Evolutionary conservation across 2,329 filamentous ascomycete genomes (phyloP).

Genomic region (Colletotrichum godetiae): DNA sequence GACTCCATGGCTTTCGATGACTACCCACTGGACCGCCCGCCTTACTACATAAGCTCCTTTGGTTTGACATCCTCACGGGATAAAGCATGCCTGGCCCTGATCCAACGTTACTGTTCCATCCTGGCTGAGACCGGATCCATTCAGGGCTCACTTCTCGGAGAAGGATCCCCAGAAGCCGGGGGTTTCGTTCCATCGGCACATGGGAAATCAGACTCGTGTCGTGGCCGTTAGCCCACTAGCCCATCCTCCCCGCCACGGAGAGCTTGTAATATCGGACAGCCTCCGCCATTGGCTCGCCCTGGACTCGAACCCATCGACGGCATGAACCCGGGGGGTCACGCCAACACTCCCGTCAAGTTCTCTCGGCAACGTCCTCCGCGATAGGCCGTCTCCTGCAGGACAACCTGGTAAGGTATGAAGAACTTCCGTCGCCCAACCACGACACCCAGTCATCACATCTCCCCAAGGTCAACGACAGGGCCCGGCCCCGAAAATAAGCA

Average conservation of each 20-base stretch:
- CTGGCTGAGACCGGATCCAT: background rate
- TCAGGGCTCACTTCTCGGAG: slow-evolving; percentile 12
- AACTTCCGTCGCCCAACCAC: background rate
- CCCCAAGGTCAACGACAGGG: background rate
- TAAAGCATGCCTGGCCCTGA: background rate
- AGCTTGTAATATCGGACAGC: slow-evolving; percentile 2
- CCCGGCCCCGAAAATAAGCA: background rate
- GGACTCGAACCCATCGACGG: background rate
- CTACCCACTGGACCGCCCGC: background rate
- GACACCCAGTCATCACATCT: background rate
- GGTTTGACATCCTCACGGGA: background rate
- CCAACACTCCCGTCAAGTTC: slow-evolving; percentile 12
- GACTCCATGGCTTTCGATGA: background rate
- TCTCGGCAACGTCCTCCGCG: slow-evolving; percentile 27
- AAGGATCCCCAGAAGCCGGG: slow-evolving; percentile 12
- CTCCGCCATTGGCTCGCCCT: slow-evolving; percentile 13
- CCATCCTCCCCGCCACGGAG: background rate
- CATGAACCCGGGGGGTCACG: background rate
- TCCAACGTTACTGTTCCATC: background rate
- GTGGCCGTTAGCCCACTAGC: background rate
- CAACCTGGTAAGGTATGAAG: background rate
- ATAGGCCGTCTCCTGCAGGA: background rate
- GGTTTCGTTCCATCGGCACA: slow-evolving; percentile 12
- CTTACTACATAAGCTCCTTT: background rate
- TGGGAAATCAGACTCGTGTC: background rate